These are phyloP conservation scores for Fusarium tuaranense DNA, from an alignment of 2,329 filamentous ascomycete species.

Conservation along the genomic window DNA sequence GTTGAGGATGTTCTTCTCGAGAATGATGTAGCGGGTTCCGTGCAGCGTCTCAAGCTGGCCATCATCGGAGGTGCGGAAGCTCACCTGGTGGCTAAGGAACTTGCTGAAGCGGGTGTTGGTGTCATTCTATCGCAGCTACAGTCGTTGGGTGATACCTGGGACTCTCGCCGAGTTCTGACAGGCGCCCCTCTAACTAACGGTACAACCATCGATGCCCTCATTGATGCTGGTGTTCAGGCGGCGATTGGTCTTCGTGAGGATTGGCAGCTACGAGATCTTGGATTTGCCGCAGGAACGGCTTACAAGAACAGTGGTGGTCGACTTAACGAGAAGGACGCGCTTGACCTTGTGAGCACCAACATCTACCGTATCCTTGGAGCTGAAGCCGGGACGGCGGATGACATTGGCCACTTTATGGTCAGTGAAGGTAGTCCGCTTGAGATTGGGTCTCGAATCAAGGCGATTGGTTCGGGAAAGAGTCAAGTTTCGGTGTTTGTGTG, in stretches of 20 bases:
- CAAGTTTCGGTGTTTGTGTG: constrained; percentile 53
- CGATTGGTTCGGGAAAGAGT: constrained; percentile 55
- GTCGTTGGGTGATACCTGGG: constrained; percentile 67
- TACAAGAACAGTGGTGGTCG: constrained; percentile 66
- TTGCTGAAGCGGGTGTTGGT: constrained; percentile 67
- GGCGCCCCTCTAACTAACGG: constrained; percentile 76
- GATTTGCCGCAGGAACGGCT: constrained; percentile 69
- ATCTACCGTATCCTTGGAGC: constrained; percentile 69
- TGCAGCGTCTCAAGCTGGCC: constrained; percentile 60
- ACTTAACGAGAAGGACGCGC: constrained; percentile 64
- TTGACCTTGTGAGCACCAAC: constrained; percentile 68
- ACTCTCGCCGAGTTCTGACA: constrained; percentile 70
- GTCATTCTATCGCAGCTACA: constrained; percentile 72
- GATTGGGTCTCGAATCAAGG: constrained; percentile 67
- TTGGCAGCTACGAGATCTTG: constrained; percentile 71
- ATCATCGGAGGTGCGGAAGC: constrained; percentile 74
- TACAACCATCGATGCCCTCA: constrained; percentile 68
- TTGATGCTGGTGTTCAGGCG: constrained; percentile 68
- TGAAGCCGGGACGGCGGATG: constrained; percentile 44
- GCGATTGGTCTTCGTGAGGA: constrained; percentile 72
- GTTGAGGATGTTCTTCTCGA: constrained; percentile 59
- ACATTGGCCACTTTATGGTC: constrained; percentile 66
- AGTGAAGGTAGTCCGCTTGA: constrained; percentile 73
- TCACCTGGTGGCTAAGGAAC: constrained; percentile 67
- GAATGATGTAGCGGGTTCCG: constrained; percentile 1